Evolutionary conservation across 768 basidiomycete genomes (phyloP).

Genomic region (Suillus placidus): DNA sequence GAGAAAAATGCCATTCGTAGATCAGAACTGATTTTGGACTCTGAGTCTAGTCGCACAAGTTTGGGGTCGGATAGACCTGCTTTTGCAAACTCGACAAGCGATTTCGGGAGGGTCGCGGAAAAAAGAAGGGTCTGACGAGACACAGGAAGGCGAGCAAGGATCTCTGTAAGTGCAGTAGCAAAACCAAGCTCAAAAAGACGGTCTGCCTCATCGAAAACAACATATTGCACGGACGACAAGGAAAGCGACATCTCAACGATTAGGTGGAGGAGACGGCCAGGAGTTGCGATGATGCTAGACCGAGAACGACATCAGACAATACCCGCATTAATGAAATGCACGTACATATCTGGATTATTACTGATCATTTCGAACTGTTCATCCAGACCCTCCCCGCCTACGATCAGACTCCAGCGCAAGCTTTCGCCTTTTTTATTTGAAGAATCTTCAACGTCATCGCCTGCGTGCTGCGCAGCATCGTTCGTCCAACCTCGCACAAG

Average conservation of each 20-base stretch:
- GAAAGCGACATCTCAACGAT: conserved; percentile 96
- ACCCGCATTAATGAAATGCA: conserved; percentile 23
- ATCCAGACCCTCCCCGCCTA: conserved; percentile 94
- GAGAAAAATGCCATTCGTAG: conserved; percentile 94
- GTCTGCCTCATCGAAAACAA: conserved; percentile 98
- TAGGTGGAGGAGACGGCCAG: conserved; percentile 95
- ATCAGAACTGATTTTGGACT: conserved; percentile 93
- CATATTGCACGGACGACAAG: conserved; percentile 81
- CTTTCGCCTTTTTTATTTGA: conserved; percentile 52
- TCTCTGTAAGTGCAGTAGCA: conserved; percentile 87
- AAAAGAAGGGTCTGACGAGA: conserved; percentile 92
- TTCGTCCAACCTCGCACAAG: conserved; percentile 80
- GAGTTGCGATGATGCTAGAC: conserved; percentile 91
- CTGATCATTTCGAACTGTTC: conserved; percentile 97
- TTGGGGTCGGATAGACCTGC: conserved; percentile 93
- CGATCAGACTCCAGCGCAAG: conserved; percentile 90
- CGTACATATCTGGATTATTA: conserved; percentile 93
- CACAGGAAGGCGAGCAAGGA: conserved; percentile 83
- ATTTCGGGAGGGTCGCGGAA: conserved; percentile 94
- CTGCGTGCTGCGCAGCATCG: conserved; percentile 68
- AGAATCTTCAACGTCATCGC: conserved; percentile 54
- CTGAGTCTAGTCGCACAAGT: conserved; percentile 93
- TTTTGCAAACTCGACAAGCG: conserved; percentile 97
- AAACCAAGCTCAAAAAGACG: conserved; percentile 99
- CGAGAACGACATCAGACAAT: conserved; percentile 15